phyloP scores from a whole-genome alignment of 257 asterid genomes.

The Buddleja alternifolia region DNA sequence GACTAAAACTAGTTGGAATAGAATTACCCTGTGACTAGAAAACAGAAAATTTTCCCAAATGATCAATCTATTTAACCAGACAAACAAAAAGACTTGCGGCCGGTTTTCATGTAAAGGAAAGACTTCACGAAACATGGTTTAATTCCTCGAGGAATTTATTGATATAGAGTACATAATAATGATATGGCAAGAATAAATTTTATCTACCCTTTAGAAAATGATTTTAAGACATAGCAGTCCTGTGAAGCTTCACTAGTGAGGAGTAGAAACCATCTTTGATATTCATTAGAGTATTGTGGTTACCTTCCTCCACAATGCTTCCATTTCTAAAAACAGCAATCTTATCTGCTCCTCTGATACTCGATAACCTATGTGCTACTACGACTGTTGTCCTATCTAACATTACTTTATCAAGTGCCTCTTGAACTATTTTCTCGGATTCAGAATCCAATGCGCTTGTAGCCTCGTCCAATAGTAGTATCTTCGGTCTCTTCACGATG shows the following conservation, averaged over 20 bases:
- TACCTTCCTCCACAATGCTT: constrained; percentile 64
- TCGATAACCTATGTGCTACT: constrained; percentile 76
- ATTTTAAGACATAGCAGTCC: constrained; percentile 32
- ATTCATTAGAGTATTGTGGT: constrained; percentile 50
- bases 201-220: no score
- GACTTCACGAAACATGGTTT: no score
- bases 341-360: constrained; percentile 65
- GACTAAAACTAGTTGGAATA: no score
- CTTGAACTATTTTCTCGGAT: constrained; percentile 74
- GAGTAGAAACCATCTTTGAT: constrained; percentile 61
- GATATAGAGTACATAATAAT: no score
- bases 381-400: constrained; percentile 59
- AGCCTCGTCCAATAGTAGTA: constrained; percentile 66
- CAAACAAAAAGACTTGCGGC: no score
- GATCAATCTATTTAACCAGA: no score
- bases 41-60: no score
- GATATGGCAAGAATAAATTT: no score
- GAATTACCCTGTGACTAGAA: no score
- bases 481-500: constrained; percentile 56
- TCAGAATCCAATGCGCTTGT: constrained; percentile 72
- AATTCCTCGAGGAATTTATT: no score
- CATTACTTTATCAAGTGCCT: constrained; percentile 65
- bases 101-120: no score
- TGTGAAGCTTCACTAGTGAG: constrained; percentile 56
- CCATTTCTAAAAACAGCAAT: constrained; percentile 69